These are phyloP conservation scores for Thozetella sp. DNA, from an alignment of 495 filamentous ascomycete species.

Conservation along the genomic window DNA sequence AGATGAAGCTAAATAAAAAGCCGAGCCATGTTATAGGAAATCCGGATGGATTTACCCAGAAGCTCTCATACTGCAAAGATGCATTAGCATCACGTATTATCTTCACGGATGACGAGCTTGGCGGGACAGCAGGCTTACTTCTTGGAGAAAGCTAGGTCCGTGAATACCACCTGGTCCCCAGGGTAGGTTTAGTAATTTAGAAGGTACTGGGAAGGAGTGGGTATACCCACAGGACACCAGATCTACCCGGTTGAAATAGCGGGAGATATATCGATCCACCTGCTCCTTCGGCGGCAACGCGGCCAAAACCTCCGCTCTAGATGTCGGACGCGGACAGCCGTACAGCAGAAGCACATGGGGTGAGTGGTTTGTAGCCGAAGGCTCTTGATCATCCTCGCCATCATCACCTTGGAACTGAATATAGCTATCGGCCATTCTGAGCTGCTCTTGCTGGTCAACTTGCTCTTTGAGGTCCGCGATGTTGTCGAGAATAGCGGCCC, in stretches of 20 bases:
- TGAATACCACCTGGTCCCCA: constrained; percentile 24
- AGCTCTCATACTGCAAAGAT: constrained; percentile 29
- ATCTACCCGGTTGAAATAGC: constrained; percentile 19
- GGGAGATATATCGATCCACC: constrained; percentile 18
- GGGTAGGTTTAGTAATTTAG: neutral
- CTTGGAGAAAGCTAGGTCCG: constrained; percentile 29
- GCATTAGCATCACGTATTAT: neutral
- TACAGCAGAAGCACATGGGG: constrained; percentile 19
- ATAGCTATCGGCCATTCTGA: neutral
- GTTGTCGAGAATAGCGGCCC: constrained; percentile 40
- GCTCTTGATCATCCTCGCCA: constrained; percentile 6
- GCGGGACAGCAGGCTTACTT: constrained; percentile 17
- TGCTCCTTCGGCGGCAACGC: constrained; percentile 16
- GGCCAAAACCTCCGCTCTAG: constrained; percentile 13
- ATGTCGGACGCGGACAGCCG: neutral
- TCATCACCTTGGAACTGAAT: neutral
- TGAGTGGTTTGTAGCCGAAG: neutral
- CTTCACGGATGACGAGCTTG: neutral
- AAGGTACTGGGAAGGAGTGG: neutral
- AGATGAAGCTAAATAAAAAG: constrained; percentile 30
- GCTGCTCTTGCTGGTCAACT: constrained; percentile 20
- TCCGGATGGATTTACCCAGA: constrained; percentile 21
- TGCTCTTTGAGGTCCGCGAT: constrained; percentile 31
- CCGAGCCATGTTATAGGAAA: constrained; percentile 33
- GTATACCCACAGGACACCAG: constrained; percentile 16